Evolutionary conservation across 192 early-diverging fungal species (phyloP).

Genomic region (Paraglomus occultum): DNA sequence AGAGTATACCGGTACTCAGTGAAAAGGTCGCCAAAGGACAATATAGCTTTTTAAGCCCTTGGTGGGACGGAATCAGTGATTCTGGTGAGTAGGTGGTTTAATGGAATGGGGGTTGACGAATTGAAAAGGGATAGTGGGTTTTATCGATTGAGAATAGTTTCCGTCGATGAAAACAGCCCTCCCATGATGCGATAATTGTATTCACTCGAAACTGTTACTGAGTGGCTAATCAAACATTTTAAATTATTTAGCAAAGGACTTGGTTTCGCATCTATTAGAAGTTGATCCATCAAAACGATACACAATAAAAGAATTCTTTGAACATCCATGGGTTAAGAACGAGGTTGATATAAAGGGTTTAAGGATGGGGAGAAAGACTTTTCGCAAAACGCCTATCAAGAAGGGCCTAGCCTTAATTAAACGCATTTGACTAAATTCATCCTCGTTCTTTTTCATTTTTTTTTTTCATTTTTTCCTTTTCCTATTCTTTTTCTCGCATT

Average conservation of each 20-base stretch:
- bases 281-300: conserved; percentile 70
- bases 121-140: no score
- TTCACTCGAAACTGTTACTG: no score
- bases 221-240: not conserved
- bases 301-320: conserved; percentile 78
- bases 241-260: conserved; percentile 58
- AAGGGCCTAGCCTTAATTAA: not conserved
- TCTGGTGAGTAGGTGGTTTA: conserved; percentile 49
- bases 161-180: not conserved
- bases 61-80: conserved; percentile 88
- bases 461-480: no score
- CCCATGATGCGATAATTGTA: not conserved
- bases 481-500: not conserved
- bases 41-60: conserved; percentile 81
- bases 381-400: not conserved
- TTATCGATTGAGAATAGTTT: not conserved
- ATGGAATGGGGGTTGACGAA: no score
- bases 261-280: conserved; percentile 64
- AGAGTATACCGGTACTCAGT: conserved; percentile 70
- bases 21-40: conserved; percentile 84
- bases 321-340: conserved; percentile 72
- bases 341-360: conserved; percentile 23
- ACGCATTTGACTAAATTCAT: not conserved
- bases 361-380: not conserved
- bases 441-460: not conserved